A percentile compares a stretch with the other conserved stretches of the same genome.
Conservation (phyloP, 2,329 filamentous ascomycete genomes). For the Lecanoromycetidae sp. region DNA sequence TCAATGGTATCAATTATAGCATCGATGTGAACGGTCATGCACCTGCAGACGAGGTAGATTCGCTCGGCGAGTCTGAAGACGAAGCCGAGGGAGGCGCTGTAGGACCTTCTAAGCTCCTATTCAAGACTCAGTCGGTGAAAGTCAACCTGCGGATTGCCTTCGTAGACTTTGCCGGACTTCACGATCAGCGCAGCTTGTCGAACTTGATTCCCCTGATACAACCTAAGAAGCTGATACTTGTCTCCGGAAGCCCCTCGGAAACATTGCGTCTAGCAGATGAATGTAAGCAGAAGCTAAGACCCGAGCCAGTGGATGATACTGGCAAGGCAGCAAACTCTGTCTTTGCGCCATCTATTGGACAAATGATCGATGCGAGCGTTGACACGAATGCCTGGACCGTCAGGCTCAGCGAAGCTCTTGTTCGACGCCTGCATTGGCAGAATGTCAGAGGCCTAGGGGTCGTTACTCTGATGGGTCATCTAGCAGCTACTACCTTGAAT, state of each 20-base stretch:
- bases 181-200: slow-evolving; percentile 85
- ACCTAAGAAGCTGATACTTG: slow-evolving; percentile 86
- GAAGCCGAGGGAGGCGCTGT: slow-evolving; percentile 39
- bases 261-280: slow-evolving; percentile 67
- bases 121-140: slow-evolving; percentile 50
- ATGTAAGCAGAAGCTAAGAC: slow-evolving; percentile 45
- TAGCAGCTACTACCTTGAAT: slow-evolving; percentile 42
- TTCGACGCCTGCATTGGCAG: slow-evolving; percentile 87
- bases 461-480: slow-evolving; percentile 73
- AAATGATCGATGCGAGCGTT: slow-evolving; percentile 74
- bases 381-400: slow-evolving; percentile 97
- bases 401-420: slow-evolving; percentile 71
- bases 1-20: background rate
- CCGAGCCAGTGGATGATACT: slow-evolving; percentile 34
- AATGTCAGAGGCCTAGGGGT: slow-evolving; percentile 80
- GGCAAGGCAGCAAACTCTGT: slow-evolving; percentile 49
- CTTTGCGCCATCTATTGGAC: slow-evolving; percentile 66
- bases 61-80: slow-evolving; percentile 44
- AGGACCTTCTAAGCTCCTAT: slow-evolving; percentile 65
- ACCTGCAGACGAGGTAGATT: slow-evolving; percentile 47
- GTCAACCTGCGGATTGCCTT: slow-evolving; percentile 69
- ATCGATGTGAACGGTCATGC: slow-evolving; percentile 23
- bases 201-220: slow-evolving; percentile 92
- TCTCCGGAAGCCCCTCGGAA: slow-evolving; percentile 67
- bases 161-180: slow-evolving; percentile 82